Evolutionary conservation across 2,329 filamentous ascomycete species (phyloP).

Genomic region (Diaporthe sp.): DNA sequence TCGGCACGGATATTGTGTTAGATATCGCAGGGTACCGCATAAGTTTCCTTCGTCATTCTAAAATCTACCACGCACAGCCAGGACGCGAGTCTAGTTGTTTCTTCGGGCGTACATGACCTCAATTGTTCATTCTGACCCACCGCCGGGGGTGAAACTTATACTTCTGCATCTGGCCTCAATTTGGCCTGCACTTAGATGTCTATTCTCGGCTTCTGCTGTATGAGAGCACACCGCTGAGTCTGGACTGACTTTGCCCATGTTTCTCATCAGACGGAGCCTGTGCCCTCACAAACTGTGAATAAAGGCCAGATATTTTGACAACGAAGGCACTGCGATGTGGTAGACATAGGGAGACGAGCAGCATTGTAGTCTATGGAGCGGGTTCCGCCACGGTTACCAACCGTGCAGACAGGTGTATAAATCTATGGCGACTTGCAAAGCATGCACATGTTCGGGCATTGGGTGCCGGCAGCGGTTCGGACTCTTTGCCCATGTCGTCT

Average conservation of each 20-base stretch:
- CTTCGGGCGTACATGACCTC: too few species aligned
- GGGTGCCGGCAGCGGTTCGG: background rate
- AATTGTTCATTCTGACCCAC: background rate
- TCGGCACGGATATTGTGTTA: background rate
- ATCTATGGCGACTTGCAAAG: too few species aligned
- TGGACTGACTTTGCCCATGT: background rate
- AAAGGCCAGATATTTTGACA: background rate
- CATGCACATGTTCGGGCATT: background rate
- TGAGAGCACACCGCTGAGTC: background rate
- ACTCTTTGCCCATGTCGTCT: background rate
- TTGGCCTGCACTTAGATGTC: background rate
- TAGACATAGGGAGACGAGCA: too few species aligned
- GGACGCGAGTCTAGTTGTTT: background rate
- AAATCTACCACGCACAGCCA: background rate
- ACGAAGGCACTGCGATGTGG: background rate
- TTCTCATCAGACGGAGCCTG: background rate
- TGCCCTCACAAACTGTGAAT: background rate
- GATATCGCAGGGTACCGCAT: background rate
- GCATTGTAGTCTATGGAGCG: too few species aligned
- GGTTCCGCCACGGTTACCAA: too few species aligned
- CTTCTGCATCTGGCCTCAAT: background rate
- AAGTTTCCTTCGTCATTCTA: background rate
- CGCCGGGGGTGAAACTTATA: background rate
- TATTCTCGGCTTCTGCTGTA: background rate
- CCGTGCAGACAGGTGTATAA: background rate